phyloP scores from a whole-genome alignment of 2,329 filamentous ascomycete species.

The Claviceps sp. region DNA sequence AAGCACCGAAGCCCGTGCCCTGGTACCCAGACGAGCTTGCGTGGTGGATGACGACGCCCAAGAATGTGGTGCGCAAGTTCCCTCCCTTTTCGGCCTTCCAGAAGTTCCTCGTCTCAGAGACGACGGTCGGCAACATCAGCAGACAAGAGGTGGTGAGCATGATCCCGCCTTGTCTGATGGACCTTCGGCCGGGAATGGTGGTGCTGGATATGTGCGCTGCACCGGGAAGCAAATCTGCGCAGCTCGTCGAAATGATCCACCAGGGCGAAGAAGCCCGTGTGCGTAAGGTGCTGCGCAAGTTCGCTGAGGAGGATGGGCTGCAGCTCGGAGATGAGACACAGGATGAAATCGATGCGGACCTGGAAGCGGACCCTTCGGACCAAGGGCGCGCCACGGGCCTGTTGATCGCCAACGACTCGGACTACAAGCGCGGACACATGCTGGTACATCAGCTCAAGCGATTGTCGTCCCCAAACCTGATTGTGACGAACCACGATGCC shows the following conservation, averaged over 20 bases:
- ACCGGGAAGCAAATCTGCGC: slow-evolving; percentile 91
- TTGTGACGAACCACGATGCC: slow-evolving; percentile 96
- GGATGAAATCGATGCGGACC: slow-evolving; percentile 33
- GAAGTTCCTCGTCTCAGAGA: slow-evolving; percentile 95
- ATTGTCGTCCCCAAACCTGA: slow-evolving; percentile 86
- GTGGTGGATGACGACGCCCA: slow-evolving; percentile 96
- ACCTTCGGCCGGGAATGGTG: slow-evolving; percentile 79
- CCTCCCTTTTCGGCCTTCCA: slow-evolving; percentile 91
- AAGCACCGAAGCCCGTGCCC: slow-evolving; percentile 65
- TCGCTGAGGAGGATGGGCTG: slow-evolving; percentile 47
- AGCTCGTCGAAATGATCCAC: slow-evolving; percentile 90
- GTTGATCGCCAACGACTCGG: slow-evolving; percentile 87
- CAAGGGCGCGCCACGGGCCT: slow-evolving; percentile 82
- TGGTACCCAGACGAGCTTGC: slow-evolving; percentile 95
- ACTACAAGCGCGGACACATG: slow-evolving; percentile 96
- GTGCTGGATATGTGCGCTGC: slow-evolving; percentile 94
- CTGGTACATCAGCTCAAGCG: slow-evolving; percentile 96
- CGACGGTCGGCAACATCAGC: slow-evolving; percentile 92
- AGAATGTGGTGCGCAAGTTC: slow-evolving; percentile 88
- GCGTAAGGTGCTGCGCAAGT: slow-evolving; percentile 51
- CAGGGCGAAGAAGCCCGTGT: slow-evolving; percentile 82
- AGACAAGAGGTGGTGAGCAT: slow-evolving; percentile 97
- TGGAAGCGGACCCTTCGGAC: slow-evolving; percentile 51
- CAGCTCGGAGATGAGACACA: slow-evolving; percentile 34
- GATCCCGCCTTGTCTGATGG: slow-evolving; percentile 91